Base-by-base conservation (phyloP, 2,329 filamentous ascomycete genomes). In the Botryotinia globosa region DNA sequence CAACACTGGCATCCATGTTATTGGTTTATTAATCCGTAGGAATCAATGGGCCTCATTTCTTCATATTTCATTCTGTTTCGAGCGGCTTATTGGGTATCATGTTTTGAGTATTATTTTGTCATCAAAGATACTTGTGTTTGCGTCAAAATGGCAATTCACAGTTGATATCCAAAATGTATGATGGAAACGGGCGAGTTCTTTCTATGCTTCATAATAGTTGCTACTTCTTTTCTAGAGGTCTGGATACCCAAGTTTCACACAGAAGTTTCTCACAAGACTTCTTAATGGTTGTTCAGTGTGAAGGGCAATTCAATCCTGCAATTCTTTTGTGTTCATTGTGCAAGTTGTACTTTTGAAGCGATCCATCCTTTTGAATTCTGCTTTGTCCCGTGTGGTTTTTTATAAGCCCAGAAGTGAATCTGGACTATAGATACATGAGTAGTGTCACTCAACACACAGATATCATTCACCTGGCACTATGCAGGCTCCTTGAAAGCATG, bases 41-140 rank as follows among this genome's bases (percentile, higher is more conserved):
- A 51, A n/a, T 7, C 25, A n/a, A 16, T 1, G 5, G 2, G 4
- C 5, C 5, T 16, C 12, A 14, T 51, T n/a, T 14, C 4, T 4
- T 51, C n/a, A 12, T 14, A 6, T 1, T 51, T 51, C 25, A 51
- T 51, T n/a, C 0, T n/a, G 1, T 1, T 7, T 51, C 48, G 12
- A 51, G 48, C 4, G 12, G 7, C 0, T 51, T n/a, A 7, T 16
- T 51, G 10, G 12, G 25, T 7, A 51, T 51, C 10, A 3, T 51
- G 48, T n/a, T 51, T 51, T 51, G 25, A n/a, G 2, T n/a, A n/a
- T n/a, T n/a, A 16, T n/a, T 4, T n/a, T n/a, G 12, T 3, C 48
- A 5, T 25, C 48, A n/a, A 51, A 51, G 48, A 51, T 14, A n/a
- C 48, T 51, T 51, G 25, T 51, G 4, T n/a, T n/a, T 51, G 25